A percentile compares a stretch with the other conserved stretches of the same genome.
These are phyloP conservation scores for Thraustotheca clavata DNA, from an alignment of 352 stramenopile species.

Conservation along the genomic window DNA sequence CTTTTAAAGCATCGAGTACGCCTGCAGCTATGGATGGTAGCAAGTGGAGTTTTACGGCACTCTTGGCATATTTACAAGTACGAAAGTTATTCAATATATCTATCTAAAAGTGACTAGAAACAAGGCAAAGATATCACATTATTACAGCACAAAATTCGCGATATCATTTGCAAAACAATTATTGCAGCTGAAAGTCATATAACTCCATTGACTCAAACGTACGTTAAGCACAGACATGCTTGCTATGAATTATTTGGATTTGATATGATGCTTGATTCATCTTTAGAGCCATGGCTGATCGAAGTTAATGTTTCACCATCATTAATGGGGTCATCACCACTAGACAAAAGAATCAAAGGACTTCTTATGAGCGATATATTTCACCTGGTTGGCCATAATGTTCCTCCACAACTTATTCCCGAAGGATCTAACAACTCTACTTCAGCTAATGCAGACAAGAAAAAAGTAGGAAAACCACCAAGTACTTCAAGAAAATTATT, in stretches of 20 bases:
- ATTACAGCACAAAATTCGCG: slow-evolving; percentile 34
- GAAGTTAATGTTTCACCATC: slow-evolving; percentile 73
- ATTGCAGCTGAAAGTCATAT: slow-evolving; percentile 59
- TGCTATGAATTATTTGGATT: slow-evolving; percentile 76
- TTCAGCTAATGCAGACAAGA: background rate
- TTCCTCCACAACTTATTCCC: slow-evolving; percentile 1
- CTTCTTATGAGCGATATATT: slow-evolving; percentile 74
- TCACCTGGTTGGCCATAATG: slow-evolving; percentile 60
- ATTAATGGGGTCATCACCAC: slow-evolving; percentile 64
- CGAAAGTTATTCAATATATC: slow-evolving; percentile 28
- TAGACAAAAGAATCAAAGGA: slow-evolving; percentile 66
- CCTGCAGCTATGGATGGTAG: slow-evolving; percentile 39
- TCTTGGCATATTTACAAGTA: slow-evolving; percentile 35
- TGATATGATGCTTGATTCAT: slow-evolving; percentile 59
- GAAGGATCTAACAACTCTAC: background rate
- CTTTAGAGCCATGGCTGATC: slow-evolving; percentile 52
- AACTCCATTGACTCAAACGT: slow-evolving; percentile 35
- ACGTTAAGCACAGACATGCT: slow-evolving; percentile 17
- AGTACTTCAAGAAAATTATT: slow-evolving; percentile 40
- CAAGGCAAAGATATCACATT: slow-evolving; percentile 4
- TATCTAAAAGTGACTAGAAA: slow-evolving; percentile 23
- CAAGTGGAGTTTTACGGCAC: slow-evolving; percentile 57
- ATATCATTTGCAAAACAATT: slow-evolving; percentile 58
- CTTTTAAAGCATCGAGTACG: slow-evolving; percentile 43
- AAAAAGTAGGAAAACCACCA: slow-evolving; percentile 23